Evolutionary conservation across 225 moss, liverwort and hornwort species (phyloP), one percentile per base, ranked within the genome.

Genomic region (Climacium dendroides): DNA sequence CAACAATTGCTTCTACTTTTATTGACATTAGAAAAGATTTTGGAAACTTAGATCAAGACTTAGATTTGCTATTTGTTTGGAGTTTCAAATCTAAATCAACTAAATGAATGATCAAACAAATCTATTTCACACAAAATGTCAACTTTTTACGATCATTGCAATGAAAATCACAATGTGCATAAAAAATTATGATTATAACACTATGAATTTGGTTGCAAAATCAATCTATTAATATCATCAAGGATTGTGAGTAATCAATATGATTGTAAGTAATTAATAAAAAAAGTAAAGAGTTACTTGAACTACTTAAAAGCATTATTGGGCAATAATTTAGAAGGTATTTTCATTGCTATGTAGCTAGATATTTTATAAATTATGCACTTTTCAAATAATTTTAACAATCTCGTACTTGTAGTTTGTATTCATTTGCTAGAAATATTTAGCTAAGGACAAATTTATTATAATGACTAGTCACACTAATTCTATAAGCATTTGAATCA

Each of bases 231-330:
- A 18, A 8, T 3, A 74, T 48, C 10, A 81, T 45, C 5, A 13
- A 85, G 1, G 3, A 63, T 55, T 15, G 0, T 4, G 0, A 43
- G 0, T 8, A 39, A 2, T 17, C 7, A 17, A 19, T 5, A 19
- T 39, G 18, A 6, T 26, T 78, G 5, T 35, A 37, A 26, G 4
- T 11, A 55, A 17, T 37, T 4, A 17, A 55, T 17, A 11, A 35
- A 34, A 41, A 78, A 26, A 10, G 0, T 25, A 16, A 76, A 20
- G 0, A 15, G 6, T 9, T 25, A 54, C 26, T 35, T 25, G 2
- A 35, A 23, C 23, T 3, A 43, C 3, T 71, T 7, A 2, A 43
- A 53, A 43, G 17, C 11, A 71, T 60, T 41, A 22, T 39, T 37
- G 4, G 22, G 9, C 7, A 54, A n/a, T 11, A 81, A 30, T 50